Conservation (phyloP, 1,139 yeast species). For the Pichia sp. region DNA sequence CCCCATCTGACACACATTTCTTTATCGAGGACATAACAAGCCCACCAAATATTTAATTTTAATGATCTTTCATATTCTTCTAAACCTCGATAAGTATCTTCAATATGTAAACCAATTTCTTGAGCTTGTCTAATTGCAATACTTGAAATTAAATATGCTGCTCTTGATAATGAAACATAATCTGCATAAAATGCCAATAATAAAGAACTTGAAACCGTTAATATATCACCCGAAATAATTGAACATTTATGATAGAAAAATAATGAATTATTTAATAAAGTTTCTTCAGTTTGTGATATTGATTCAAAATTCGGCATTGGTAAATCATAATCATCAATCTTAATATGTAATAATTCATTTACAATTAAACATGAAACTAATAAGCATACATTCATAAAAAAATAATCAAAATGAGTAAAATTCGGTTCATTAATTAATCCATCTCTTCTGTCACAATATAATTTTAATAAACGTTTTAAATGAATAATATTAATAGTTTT, state of each 20-base stretch:
- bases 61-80: slow-evolving; percentile 36
- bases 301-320: slow-evolving; percentile 8
- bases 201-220: slow-evolving; percentile 45
- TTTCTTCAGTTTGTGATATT: slow-evolving; percentile 14
- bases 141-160: slow-evolving; percentile 40
- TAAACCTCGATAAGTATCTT: slow-evolving; percentile 41
- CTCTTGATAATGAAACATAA: slow-evolving; percentile 37
- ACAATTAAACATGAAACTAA: slow-evolving; percentile 17
- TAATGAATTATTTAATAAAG: slow-evolving; percentile 32
- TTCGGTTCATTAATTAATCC: slow-evolving; percentile 20
- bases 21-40: slow-evolving; percentile 48
- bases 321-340: neutral
- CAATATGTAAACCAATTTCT: slow-evolving; percentile 60
- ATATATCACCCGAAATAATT: slow-evolving; percentile 45
- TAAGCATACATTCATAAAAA: slow-evolving; percentile 24
- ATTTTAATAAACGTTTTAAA: slow-evolving; percentile 10
- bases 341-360: slow-evolving; percentile 11
- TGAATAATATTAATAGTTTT: slow-evolving; percentile 8
- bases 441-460: slow-evolving; percentile 25
- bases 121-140: slow-evolving; percentile 56
- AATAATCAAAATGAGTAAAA: slow-evolving; percentile 23
- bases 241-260: slow-evolving; percentile 44
- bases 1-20: slow-evolving; percentile 52
- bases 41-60: slow-evolving; percentile 47
- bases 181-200: slow-evolving; percentile 43